Percentiles rank a stretch among this genome's conserved stretches.
These are phyloP conservation scores for Penicillium brasilianum DNA, from an alignment of 2,329 filamentous ascomycete species.

Conservation along the genomic window DNA sequence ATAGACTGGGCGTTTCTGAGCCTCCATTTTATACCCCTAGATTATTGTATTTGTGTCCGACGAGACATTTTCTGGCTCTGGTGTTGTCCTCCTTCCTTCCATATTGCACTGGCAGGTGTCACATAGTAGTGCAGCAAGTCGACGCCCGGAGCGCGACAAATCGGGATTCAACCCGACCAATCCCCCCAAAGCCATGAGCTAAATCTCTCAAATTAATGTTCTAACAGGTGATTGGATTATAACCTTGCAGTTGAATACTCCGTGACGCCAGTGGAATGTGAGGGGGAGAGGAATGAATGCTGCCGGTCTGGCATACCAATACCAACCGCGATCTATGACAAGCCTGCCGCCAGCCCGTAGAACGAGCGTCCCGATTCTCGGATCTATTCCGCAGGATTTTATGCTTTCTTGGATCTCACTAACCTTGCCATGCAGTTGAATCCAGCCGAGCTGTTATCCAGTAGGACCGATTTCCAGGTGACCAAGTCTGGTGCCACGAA, in stretches of 20 bases:
- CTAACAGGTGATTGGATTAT: not conserved
- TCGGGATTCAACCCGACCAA: not conserved
- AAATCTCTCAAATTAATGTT: not conserved
- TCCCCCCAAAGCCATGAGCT: not conserved
- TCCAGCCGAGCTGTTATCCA: not conserved
- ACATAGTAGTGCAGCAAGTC: conserved; percentile 3
- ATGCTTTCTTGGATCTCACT: not conserved
- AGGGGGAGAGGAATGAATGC: conserved; percentile 20
- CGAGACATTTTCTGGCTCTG: not conserved
- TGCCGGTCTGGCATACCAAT: conserved; percentile 20
- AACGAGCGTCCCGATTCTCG: not conserved
- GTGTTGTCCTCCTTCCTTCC: not conserved
- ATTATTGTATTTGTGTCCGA: conserved; percentile 11
- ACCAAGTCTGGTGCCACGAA: not conserved
- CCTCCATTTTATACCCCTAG: conserved; percentile 32
- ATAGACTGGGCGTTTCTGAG: conserved; percentile 22
- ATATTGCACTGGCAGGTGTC: not conserved
- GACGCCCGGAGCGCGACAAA: not conserved
- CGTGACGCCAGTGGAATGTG: conserved; percentile 24
- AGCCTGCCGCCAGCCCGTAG: not conserved
- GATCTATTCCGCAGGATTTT: not conserved
- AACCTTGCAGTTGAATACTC: not conserved
- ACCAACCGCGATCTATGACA: not conserved
- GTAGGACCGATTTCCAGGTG: not conserved
- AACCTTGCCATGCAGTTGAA: not conserved